phyloP scores from a whole-genome alignment of 1,284 basidiomycete species.

The Boletellus sp. region DNA sequence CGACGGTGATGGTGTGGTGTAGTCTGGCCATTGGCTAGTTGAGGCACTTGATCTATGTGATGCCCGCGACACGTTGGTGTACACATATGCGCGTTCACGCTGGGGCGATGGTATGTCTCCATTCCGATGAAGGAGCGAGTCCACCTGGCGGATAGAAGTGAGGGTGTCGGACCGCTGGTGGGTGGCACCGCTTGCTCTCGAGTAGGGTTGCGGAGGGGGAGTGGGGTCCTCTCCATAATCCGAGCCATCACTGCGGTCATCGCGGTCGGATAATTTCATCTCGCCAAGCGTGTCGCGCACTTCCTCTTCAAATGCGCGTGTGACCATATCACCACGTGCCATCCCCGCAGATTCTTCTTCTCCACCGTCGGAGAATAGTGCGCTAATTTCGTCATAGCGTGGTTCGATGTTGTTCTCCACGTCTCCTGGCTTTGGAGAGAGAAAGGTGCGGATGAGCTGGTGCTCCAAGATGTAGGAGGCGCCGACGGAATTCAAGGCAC shows the following conservation, averaged over 20 bases:
- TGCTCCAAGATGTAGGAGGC: slow-evolving; percentile 83
- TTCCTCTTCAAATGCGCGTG: slow-evolving; percentile 37
- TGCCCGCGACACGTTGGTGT: slow-evolving; percentile 13
- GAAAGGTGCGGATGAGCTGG: slow-evolving; percentile 79
- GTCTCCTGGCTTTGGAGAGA: slow-evolving; percentile 87
- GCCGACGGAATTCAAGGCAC: slow-evolving; percentile 59
- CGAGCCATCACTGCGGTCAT: slow-evolving; percentile 48
- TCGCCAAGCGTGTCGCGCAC: slow-evolving; percentile 47
- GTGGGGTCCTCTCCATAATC: slow-evolving; percentile 63
- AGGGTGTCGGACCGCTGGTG: slow-evolving; percentile 51
- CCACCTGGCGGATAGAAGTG: slow-evolving; percentile 37
- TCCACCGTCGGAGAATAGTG: slow-evolving; percentile 43
- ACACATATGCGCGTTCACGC: slow-evolving; percentile 22
- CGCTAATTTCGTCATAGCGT: slow-evolving; percentile 52
- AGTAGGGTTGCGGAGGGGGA: slow-evolving; percentile 21
- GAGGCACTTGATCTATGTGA: slow-evolving; percentile 29
- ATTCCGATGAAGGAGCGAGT: slow-evolving; percentile 10
- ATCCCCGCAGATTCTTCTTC: slow-evolving; percentile 31
- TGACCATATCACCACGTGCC: slow-evolving; percentile 24
- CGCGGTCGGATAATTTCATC: slow-evolving; percentile 42
- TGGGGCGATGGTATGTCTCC: slow-evolving; percentile 29
- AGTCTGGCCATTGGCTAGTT: slow-evolving; percentile 31
- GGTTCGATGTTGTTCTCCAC: slow-evolving; percentile 66
- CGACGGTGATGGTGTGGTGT: slow-evolving; percentile 37
- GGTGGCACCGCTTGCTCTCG: slow-evolving; percentile 17